These are phyloP conservation scores for Capsicum baccatum DNA, from an alignment of 257 asterid species.

Conservation along the genomic window DNA sequence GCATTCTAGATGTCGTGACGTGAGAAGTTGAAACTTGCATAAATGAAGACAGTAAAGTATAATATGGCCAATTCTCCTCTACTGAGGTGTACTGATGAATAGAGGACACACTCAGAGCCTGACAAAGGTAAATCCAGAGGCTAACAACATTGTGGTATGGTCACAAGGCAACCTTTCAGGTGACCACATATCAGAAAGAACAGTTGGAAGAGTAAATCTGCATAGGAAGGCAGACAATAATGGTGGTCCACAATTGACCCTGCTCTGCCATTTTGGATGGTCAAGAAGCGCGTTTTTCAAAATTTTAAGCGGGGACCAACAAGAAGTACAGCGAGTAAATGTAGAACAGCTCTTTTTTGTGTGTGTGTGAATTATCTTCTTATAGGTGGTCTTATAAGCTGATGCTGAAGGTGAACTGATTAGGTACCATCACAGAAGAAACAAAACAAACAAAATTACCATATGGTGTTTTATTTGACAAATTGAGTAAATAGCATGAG, in stretches of 20 bases:
- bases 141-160: constrained; percentile 9
- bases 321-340: neutral
- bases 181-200: constrained; percentile 2
- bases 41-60: neutral
- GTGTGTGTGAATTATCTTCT: neutral
- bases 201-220: constrained; percentile 22
- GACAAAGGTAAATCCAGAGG: constrained; percentile 25
- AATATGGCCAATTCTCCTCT: neutral
- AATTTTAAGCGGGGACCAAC: neutral
- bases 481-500: neutral
- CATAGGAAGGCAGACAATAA: constrained; percentile 13
- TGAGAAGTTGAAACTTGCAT: constrained; percentile 8
- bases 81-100: neutral
- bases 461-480: neutral
- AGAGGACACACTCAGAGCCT: constrained; percentile 24
- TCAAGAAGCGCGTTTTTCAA: neutral
- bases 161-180: neutral
- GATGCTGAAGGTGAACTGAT: neutral
- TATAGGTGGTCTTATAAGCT: neutral
- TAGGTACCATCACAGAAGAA: neutral
- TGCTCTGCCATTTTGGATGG: neutral
- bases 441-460: neutral
- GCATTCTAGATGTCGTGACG: neutral
- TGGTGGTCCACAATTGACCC: constrained; percentile 22
- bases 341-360: too few relatives aligned